Evolutionary conservation across 306 rosid species (phyloP), one percentile per base, ranked within the genome.

Genomic region (Prunus campanulata): DNA sequence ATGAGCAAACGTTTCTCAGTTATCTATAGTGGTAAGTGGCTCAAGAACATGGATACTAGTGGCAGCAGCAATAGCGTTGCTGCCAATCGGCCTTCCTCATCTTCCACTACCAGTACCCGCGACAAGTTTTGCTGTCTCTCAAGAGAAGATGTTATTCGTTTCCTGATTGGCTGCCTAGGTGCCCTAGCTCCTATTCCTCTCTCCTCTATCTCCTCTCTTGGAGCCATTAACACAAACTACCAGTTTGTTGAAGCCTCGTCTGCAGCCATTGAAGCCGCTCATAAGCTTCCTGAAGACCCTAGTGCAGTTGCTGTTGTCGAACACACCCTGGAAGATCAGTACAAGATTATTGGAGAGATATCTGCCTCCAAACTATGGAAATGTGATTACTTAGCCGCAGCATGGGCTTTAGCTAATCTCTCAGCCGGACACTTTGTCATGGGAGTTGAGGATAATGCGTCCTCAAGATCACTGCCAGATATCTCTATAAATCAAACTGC

Each of bases 171-270:
- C 71, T 96, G 99, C 84, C 96, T 96, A 2, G 99, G 99, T 10
- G 99, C 99, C 66, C 81, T 96, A 20, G 99, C 98, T 59, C 99
- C 99, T 11, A 83, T 96, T 74, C 99, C 98, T 56, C 99, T 96
- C 71, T 88, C 97, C 65, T 84, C 99, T 70, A 89, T 96, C 70
- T 77, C 94, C 29, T 68, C 87, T 3, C 93, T 96, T 15, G 97
- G 90, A 76, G 89, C 80, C 71, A 87, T 96, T 29, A 96, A 92
- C 82, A 78, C 93, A 61, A 88, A 91, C 84, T 96, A 83, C 88
- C 65, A 70, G 60, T 87, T 63, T 19, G 84, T 96, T 20, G 98
- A 91, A 57, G 88, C 98, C 67, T 84, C 93, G 11, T 68, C 81
- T 59, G 88, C 91, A 8, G 99, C 98, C 52, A 75, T 91, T 14